A percentile compares a stretch with the other conserved stretches of the same genome.
phyloP scores from a whole-genome alignment of 2,329 filamentous ascomycete genomes.

The Amesomyces nigricolor region DNA sequence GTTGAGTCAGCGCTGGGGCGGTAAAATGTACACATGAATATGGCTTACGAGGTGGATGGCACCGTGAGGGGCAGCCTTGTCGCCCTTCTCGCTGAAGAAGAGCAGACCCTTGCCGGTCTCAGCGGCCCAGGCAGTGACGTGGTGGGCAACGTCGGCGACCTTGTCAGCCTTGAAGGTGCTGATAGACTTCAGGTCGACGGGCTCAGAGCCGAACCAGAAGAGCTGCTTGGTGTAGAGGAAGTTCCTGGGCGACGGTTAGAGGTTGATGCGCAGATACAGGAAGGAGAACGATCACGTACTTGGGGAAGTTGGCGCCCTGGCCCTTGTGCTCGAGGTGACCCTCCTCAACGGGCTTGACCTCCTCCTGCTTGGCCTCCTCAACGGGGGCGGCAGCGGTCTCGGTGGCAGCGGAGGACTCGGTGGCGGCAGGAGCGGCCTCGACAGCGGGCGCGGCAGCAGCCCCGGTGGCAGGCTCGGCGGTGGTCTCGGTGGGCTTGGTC shows the following conservation, averaged over 20 bases:
- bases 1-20: not conserved
- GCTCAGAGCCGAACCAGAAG: slow-evolving; percentile 77
- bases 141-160: slow-evolving; percentile 65
- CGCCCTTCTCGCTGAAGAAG: slow-evolving; percentile 80
- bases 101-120: slow-evolving; percentile 94
- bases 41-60: slow-evolving; percentile 76
- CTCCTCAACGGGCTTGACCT: slow-evolving; percentile 59
- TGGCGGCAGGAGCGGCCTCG: slow-evolving; percentile 27
- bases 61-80: slow-evolving; percentile 75
- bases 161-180: slow-evolving; percentile 81
- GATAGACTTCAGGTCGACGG: slow-evolving; percentile 69
- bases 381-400: slow-evolving; percentile 19
- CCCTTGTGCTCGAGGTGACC: slow-evolving; percentile 88
- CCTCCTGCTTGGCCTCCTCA: slow-evolving; percentile 37
- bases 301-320: slow-evolving; percentile 76
- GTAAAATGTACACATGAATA: slow-evolving; percentile 27
- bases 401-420: slow-evolving; percentile 31
- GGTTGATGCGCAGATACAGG: slow-evolving; percentile 7
- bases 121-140: slow-evolving; percentile 80
- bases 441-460: slow-evolving; percentile 36
- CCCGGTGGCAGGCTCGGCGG: slow-evolving; percentile 34
- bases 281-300: slow-evolving; percentile 53
- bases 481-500: slow-evolving; percentile 34
- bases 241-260: slow-evolving; percentile 50
- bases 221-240: slow-evolving; percentile 88